A percentile compares a stretch with the other conserved stretches of the same genome.
Conservation (phyloP, 768 basidiomycete species). For the Suillus occidentalis region DNA sequence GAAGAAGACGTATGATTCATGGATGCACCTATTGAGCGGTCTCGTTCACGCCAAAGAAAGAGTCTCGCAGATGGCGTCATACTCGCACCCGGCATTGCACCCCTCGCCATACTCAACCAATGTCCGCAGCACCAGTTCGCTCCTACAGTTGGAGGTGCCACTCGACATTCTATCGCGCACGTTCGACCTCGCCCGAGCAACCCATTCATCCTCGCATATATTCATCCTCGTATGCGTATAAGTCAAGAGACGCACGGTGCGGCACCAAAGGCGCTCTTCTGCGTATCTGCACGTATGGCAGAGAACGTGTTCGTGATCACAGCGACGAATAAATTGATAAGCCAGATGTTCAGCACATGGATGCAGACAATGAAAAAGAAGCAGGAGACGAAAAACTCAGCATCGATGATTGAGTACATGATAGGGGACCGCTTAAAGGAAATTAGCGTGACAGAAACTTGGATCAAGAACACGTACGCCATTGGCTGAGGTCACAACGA, state of each 20-base stretch:
- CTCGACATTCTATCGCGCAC: slow-evolving; percentile 51
- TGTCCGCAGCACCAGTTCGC: slow-evolving; percentile 24
- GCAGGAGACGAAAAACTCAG: slow-evolving; percentile 86
- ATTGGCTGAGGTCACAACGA: slow-evolving; percentile 80
- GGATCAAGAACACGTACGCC: slow-evolving; percentile 47
- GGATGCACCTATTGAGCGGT: slow-evolving; percentile 82
- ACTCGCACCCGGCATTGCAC: slow-evolving; percentile 37
- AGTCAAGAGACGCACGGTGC: slow-evolving; percentile 31
- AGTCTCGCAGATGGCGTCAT: slow-evolving; percentile 51
- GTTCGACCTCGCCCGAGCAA: slow-evolving; percentile 65
- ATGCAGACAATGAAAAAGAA: slow-evolving; percentile 86
- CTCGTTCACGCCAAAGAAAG: slow-evolving; percentile 78
- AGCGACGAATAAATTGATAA: slow-evolving; percentile 91
- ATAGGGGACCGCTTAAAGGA: slow-evolving; percentile 62
- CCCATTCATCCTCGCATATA: slow-evolving; percentile 22
- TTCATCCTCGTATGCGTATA: slow-evolving; percentile 10
- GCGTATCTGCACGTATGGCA: slow-evolving; percentile 82
- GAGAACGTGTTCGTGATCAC: slow-evolving; percentile 95
- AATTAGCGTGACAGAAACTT: background rate
- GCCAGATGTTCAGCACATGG: slow-evolving; percentile 89
- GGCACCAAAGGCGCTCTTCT: slow-evolving; percentile 91
- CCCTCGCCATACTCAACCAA: slow-evolving; percentile 26
- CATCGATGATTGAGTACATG: slow-evolving; percentile 89
- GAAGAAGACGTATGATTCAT: slow-evolving; percentile 73
- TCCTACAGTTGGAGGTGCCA: slow-evolving; percentile 22